phyloP scores from a whole-genome alignment of 441 rosid genomes.

The Heliophila coronopifolia region DNA sequence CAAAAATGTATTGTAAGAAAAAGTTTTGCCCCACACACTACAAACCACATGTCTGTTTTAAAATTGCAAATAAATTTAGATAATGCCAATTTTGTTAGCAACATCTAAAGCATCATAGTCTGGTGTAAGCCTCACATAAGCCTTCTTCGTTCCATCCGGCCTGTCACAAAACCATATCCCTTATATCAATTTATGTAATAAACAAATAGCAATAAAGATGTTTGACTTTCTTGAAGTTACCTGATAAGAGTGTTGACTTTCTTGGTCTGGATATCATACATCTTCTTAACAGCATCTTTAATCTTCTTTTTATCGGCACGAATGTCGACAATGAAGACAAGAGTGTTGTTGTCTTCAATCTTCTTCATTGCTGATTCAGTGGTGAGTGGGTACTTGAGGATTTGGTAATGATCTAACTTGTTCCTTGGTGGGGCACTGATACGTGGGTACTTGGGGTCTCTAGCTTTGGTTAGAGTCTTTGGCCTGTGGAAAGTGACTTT shows the following conservation, averaged over 20 bases:
- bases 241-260: slow-evolving; percentile 95
- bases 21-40: slow-evolving; percentile 28
- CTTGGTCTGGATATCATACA: slow-evolving; percentile 90
- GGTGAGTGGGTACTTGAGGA: slow-evolving; percentile 44
- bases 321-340: slow-evolving; percentile 89
- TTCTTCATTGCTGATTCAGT: slow-evolving; percentile 87
- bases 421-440: slow-evolving; percentile 34
- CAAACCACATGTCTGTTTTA: slow-evolving; percentile 21
- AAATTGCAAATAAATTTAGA: slow-evolving; percentile 35
- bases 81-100: slow-evolving; percentile 92
- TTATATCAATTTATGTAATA: too few species aligned
- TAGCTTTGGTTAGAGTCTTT: slow-evolving; percentile 41
- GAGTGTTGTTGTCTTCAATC: slow-evolving; percentile 91
- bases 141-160: slow-evolving; percentile 96
- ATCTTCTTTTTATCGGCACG: slow-evolving; percentile 93
- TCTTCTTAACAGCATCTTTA: slow-evolving; percentile 85
- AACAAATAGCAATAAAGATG: too few species aligned
- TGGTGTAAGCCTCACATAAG: slow-evolving; percentile 85
- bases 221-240: slow-evolving; percentile 30
- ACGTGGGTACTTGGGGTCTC: slow-evolving; percentile 31
- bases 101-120: slow-evolving; percentile 85
- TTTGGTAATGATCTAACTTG: slow-evolving; percentile 37
- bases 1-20: background rate
- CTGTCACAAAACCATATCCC: slow-evolving; percentile 36
- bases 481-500: slow-evolving; percentile 90